Conservation (phyloP, 106 monocot genomes). For the Acanthochlamys bracteata region DNA sequence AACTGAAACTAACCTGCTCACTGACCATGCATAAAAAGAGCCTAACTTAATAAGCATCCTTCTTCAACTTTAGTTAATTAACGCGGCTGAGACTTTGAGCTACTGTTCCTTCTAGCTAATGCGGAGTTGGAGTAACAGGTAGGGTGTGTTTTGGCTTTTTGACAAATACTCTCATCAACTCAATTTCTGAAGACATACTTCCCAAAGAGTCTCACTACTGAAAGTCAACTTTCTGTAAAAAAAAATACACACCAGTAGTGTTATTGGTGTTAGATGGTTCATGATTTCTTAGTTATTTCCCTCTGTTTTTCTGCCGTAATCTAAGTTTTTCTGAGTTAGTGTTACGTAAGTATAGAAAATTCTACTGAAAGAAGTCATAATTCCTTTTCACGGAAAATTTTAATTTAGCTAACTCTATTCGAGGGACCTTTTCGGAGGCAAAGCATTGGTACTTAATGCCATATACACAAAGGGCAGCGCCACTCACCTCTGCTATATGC, state of each 20-base stretch:
- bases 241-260: no score
- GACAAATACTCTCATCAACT: no score
- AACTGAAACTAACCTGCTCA: conserved; percentile 23
- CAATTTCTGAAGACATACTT: no score
- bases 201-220: no score
- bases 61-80: background rate
- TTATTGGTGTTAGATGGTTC: no score
- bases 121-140: background rate
- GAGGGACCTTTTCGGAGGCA: conserved; percentile 6
- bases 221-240: no score
- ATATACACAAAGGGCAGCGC: background rate
- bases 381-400: conserved; percentile 15
- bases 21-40: conserved; percentile 3
- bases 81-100: background rate
- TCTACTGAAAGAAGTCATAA: conserved; percentile 1
- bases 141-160: no score
- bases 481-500: background rate
- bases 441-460: background rate
- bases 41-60: background rate
- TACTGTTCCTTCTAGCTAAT: background rate
- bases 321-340: background rate
- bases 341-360: background rate
- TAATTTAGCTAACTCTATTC: conserved; percentile 12
- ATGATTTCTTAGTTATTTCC: no score
- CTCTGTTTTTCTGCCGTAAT: background rate